phyloP scores from a whole-genome alignment of 768 basidiomycete genomes.

The Russula compacta region DNA sequence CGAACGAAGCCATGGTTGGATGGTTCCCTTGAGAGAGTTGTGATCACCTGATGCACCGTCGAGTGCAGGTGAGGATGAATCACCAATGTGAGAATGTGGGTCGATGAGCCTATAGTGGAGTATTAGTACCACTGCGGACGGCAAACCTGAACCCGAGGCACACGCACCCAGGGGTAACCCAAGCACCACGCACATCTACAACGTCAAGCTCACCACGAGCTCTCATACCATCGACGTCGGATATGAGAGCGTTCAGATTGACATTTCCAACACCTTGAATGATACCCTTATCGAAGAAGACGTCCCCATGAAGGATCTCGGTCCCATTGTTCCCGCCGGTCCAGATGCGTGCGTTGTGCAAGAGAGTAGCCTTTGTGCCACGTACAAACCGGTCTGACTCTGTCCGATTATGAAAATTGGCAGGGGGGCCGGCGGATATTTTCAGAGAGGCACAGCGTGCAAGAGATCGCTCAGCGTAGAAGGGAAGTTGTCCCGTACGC shows the following conservation, averaged over 20 bases:
- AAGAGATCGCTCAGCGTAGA: slow-evolving; percentile 9
- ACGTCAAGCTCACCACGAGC: slow-evolving; percentile 28
- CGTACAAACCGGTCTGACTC: slow-evolving; percentile 57
- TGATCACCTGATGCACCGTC: slow-evolving; percentile 31
- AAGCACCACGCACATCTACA: slow-evolving; percentile 57
- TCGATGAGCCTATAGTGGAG: slow-evolving; percentile 31
- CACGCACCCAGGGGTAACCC: slow-evolving; percentile 66
- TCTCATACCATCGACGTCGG: slow-evolving; percentile 17
- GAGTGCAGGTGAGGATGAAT: slow-evolving; percentile 24
- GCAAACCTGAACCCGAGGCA: not conserved
- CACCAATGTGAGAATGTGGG: slow-evolving; percentile 41
- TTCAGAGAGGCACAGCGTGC: slow-evolving; percentile 35
- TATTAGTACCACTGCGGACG: not conserved
- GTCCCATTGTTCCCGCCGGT: slow-evolving; percentile 65
- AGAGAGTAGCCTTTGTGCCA: slow-evolving; percentile 53
- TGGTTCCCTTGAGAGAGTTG: slow-evolving; percentile 33
- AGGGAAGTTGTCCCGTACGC: not conserved
- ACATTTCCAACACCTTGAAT: slow-evolving; percentile 46
- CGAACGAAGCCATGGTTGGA: slow-evolving; percentile 66
- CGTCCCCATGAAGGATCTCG: slow-evolving; percentile 52
- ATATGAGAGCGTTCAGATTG: slow-evolving; percentile 26
- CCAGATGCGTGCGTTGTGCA: slow-evolving; percentile 78
- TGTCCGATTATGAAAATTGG: slow-evolving; percentile 39
- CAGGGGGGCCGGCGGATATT: slow-evolving; percentile 35
- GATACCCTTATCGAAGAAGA: slow-evolving; percentile 62